Base-by-base conservation (phyloP, 139 green algal genomes). In the Chlorella sorokiniana region DNA sequence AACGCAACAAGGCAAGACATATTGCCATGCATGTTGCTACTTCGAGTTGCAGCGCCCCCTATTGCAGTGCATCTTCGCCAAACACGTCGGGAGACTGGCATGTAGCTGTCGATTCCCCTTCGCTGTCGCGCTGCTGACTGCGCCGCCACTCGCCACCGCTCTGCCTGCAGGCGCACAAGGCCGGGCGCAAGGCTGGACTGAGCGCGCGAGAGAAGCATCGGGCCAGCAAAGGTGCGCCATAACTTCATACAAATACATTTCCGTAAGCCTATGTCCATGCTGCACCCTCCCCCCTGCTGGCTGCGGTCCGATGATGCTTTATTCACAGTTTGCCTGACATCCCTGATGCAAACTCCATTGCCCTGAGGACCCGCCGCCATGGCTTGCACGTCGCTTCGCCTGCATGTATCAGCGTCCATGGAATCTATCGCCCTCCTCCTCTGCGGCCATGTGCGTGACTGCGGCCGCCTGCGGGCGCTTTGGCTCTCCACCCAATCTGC, bases 201-300 rank as follows among this genome's bases (percentile, higher is more conserved):
- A 96, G 90, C 74, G 93, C 94, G 0, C 85, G 94, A 1, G 81
- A 95, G 33, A 94, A 94, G 76, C 91, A 96, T 68, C 82, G 79
- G 27, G 70, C 84, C 3, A 87, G 69, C 51, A 92, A 91, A 75
- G 88, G 86, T 86, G 51, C 62, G 42, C 40, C 8, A 20, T 25
- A 59, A 2, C 38, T 74, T 40, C 65, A 33, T 52, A 37, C 48
- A 56, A 11, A 56, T 11, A 16, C 48, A 16, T 56, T 42, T 8
- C 76, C 14, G 10, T 8, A 8, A 79, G 11, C 14, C 48, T 25
- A 11, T 56, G 48, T 56, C n/a, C n/a, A n/a, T 56, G 48, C 48
- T 56, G 48, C 48, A 56, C 11, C 11, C 48, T 16, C 48, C 11
- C 48, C 48, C 22, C 56, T 33, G 48, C 48, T 59, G 48, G 48